A percentile compares a stretch with the other conserved stretches of the same genome.
These are phyloP conservation scores for Nyctanthes arbortristis DNA, from an alignment of 257 asterid genomes.

Conservation along the genomic window DNA sequence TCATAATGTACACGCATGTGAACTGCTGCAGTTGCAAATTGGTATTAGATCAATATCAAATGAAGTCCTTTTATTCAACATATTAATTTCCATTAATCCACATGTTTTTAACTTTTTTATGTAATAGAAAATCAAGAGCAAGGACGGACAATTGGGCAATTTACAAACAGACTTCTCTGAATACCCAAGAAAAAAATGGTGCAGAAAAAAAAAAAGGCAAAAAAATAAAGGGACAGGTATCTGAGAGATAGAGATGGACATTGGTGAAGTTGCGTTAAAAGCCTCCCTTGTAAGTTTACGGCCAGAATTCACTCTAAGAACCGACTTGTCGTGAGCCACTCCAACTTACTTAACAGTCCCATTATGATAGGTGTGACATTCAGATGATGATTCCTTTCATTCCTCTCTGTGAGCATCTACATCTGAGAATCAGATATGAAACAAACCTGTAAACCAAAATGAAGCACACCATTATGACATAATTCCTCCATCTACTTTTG, in stretches of 20 bases:
- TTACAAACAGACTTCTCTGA: conserved; percentile 8
- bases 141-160: conserved; percentile 13
- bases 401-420: conserved; percentile 69
- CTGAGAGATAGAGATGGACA: background rate
- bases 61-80: background rate
- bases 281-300: background rate
- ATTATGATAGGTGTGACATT: background rate
- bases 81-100: background rate
- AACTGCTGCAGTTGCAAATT: no score
- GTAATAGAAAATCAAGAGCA: background rate
- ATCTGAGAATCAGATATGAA: conserved; percentile 76
- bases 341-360: no score
- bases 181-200: conserved; percentile 11
- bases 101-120: conserved; percentile 8
- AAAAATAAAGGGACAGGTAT: background rate
- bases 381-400: conserved; percentile 48
- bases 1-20: no score
- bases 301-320: background rate
- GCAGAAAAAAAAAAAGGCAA: background rate
- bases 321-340: no score
- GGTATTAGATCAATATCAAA: no score
- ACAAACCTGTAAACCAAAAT: conserved; percentile 75
- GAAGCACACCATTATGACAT: conserved; percentile 70
- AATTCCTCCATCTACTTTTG: conserved; percentile 72
- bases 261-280: no score